Conservation (phyloP, 805 yeast genomes). For the Candida qinlingensis region DNA sequence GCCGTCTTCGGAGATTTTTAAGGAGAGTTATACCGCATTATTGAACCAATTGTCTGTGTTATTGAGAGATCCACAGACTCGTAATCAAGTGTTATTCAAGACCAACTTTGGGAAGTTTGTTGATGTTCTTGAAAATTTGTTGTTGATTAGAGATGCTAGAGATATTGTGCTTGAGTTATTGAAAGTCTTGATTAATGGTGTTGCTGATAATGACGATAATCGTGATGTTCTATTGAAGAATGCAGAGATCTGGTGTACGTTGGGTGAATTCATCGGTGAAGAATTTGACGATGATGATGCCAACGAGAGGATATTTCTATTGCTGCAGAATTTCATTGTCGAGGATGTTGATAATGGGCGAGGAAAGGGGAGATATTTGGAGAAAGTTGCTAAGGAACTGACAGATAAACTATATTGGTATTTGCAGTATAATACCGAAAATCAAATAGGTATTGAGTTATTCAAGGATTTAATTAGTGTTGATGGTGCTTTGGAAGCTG, state of each 20-base stretch:
- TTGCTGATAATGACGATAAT: constrained; percentile 23
- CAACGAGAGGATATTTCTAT: constrained; percentile 14
- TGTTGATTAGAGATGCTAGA: constrained; percentile 1
- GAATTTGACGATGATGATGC: constrained; percentile 20
- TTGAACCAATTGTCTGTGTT: constrained; percentile 21
- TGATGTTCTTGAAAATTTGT: constrained; percentile 8
- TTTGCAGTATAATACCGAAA: constrained; percentile 6
- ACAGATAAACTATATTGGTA: constrained; percentile 10
- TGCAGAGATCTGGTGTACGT: constrained; percentile 3
- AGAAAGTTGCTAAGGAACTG: constrained; percentile 9
- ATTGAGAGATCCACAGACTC: constrained; percentile 15
- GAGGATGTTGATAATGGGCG: constrained; percentile 11
- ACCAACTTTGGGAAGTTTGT: constrained; percentile 14
- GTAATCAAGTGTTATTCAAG: constrained; percentile 13
- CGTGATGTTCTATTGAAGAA: constrained; percentile 11
- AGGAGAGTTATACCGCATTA: constrained; percentile 19
- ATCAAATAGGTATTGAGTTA: constrained; percentile 1
- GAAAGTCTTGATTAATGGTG: constrained; percentile 22
- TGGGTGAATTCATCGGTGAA: constrained; percentile 11
- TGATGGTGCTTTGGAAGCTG: background rate
- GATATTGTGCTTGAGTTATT: constrained; percentile 15
- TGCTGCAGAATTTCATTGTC: constrained; percentile 18
- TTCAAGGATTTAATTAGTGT: background rate
- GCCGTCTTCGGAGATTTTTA: constrained; percentile 11
- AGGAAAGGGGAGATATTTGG: constrained; percentile 4